Base-by-base conservation (phyloP, 148 eudicot genomes). In the Limonium bicolor region DNA sequence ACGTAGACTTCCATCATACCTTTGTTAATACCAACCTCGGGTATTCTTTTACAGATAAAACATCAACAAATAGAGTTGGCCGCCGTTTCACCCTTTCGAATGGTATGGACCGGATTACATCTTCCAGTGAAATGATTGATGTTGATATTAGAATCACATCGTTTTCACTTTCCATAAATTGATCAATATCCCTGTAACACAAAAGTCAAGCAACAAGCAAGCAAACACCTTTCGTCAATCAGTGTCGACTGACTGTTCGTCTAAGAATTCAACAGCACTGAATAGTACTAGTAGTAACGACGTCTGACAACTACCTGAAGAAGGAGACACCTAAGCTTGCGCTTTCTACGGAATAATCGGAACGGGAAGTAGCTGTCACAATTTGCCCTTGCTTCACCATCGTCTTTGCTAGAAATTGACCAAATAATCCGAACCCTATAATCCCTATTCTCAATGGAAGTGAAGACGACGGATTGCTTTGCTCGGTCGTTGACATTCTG, bases 31-130 rank as follows among this genome's bases (percentile, higher is more conserved):
- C 46, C 6, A 68, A 60, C 56, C 55, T 76, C 0, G 82, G 82
- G 42, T 65, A 28, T 58, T 76, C 72, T 60, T 76, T 76, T 20
- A 76, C 82, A 0, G 82, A 76, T 33, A 71, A 72, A 4, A 68
- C 82, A 62, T 76, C 82, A 12, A 45, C 78, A 26, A 76, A 65
- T 29, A 76, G 63, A 0, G 74, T 30, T 17, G 74, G 64, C 39
- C 36, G 64, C 39, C 36, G 16, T 31, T 56, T 65, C 43, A 71
- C 32, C 16, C 33, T 25, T 42, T 42, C 32, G 33, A 68, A 68
- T 5, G 78, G 72, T 20, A 72, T 47, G 1, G 78, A 54, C 25
- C 68, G 56, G 29, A 76, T 55, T 11, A 76, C 70, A 6, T 62
- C 51, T n/a, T 73, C 42, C 3, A 72, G 44, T 30, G 74, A 71